These are phyloP conservation scores for Monosporascus sp. DNA, from an alignment of 2,329 filamentous ascomycete species.

Conservation along the genomic window DNA sequence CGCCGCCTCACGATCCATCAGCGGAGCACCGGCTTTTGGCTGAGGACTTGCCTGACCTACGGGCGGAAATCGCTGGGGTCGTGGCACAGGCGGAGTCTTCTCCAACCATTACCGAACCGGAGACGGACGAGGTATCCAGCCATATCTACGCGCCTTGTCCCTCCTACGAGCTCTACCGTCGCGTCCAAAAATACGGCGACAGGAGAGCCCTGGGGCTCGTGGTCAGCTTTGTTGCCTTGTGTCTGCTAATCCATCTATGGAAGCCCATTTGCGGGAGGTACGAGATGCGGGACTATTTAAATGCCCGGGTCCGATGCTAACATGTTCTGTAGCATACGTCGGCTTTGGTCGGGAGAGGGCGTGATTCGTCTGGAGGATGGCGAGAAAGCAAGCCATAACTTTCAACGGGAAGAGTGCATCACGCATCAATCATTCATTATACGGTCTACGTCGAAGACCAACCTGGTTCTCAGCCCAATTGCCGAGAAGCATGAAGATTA, in stretches of 20 bases:
- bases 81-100: conserved; percentile 15
- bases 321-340: conserved; percentile 10
- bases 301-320: conserved; percentile 5
- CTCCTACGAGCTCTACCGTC: conserved; percentile 17
- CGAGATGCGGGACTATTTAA: background rate
- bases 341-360: conserved; percentile 10
- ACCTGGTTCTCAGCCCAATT: no score
- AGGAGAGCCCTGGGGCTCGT: conserved; percentile 19
- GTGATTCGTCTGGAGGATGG: conserved; percentile 18
- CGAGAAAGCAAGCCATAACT: conserved; percentile 3
- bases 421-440: background rate
- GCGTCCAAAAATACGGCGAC: conserved; percentile 21
- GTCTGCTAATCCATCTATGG: conserved; percentile 20
- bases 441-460: no score
- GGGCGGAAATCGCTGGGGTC: conserved; percentile 21
- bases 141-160: conserved; percentile 21
- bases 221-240: conserved; percentile 10
- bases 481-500: no score
- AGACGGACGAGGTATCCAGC: conserved; percentile 19
- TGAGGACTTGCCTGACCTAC: conserved; percentile 10
- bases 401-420: background rate
- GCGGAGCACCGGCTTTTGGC: background rate
- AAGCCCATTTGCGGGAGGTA: conserved; percentile 17
- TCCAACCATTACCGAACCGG: conserved; percentile 22
- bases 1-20: background rate